A percentile compares a stretch with the other conserved stretches of the same genome.
Evolutionary conservation across 768 basidiomycete species (phyloP).

Genomic region (Leccinum barrowsii): DNA sequence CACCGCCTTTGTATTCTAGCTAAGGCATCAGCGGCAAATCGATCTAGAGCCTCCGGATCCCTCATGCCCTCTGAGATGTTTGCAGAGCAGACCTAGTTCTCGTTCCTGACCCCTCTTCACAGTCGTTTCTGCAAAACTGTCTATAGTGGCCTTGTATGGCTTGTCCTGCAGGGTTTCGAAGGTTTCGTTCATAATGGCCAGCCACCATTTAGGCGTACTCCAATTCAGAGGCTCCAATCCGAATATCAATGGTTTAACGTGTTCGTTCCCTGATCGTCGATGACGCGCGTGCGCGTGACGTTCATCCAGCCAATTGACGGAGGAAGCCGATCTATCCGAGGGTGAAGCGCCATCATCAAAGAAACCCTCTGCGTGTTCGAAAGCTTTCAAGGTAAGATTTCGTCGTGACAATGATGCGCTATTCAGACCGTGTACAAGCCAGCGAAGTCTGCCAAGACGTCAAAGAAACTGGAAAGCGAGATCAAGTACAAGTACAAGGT

Average conservation of each 20-base stretch:
- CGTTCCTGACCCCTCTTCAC: too few species aligned
- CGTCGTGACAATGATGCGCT: background rate
- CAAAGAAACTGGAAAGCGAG: conserved; percentile 21
- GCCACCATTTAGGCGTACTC: too few species aligned
- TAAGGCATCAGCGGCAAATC: too few species aligned
- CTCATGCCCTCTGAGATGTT: too few species aligned
- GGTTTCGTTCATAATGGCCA: too few species aligned
- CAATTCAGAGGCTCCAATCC: too few species aligned
- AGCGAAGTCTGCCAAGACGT: conserved; percentile 5
- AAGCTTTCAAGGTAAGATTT: conserved; percentile 11
- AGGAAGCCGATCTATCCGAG: background rate
- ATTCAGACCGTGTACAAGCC: conserved; percentile 4
- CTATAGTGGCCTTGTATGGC: too few species aligned
- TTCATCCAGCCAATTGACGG: conserved; percentile 29
- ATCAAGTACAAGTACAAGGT: conserved; percentile 28
- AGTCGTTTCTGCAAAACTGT: too few species aligned
- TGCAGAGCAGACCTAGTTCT: too few species aligned
- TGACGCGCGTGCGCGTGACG: background rate
- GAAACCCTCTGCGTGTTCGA: conserved; percentile 9
- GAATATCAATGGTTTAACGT: background rate
- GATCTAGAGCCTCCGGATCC: too few species aligned
- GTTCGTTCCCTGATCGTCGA: background rate
- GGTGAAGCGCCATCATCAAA: conserved; percentile 5
- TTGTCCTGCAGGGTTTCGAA: too few species aligned
- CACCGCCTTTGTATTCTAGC: too few species aligned